Base-by-base conservation (phyloP, 352 stramenopile species). In the Globisporangium sylvaticum region DNA sequence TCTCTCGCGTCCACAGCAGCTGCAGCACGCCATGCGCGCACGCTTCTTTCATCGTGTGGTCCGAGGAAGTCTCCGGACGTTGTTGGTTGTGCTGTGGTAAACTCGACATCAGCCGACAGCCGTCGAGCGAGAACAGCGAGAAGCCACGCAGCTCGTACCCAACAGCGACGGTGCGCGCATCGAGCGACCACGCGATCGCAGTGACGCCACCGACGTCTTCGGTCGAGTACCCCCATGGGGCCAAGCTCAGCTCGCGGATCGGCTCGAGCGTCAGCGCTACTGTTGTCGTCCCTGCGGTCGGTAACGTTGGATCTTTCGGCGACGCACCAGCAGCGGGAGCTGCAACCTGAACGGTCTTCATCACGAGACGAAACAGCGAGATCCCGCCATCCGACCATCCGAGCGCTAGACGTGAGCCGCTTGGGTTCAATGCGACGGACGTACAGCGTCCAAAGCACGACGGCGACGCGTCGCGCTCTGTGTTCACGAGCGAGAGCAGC, bases 101-200 rank as follows among this genome's bases (percentile, higher is more conserved):
- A 56, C 73, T 93, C 42, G 88, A 93, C 84, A 96, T 92, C 52
- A 96, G 72, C 0, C 87, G 83, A 64, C 84, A 93, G 3, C 86
- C 86, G 56, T 96, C 88, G 3, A 72, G 84, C 1, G 88, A 91
- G 59, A 94, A 96, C 6, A 96, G 73, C 1, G 80, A 83, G 54
- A 94, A 90, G 1, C 88, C 88, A 8, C 88, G 81, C n/a, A 80
- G 62, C 32, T 76, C 84, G 69, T 92, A 96, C 0, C 84, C 88
- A 1, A 92, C 77, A 0, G 77, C 84, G 18, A 96, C 20, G 8
- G 83, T 85, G 10, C 73, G 79, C 3, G 75, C 74, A 48, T 94
- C 84, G 24, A 79, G 42, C 5, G 84, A 87, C 83, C 87, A 96
- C 32, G 86, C 83, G 24, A 96, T 71, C 5, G 77, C 52, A 7